Base-by-base conservation (phyloP, 2,329 filamentous ascomycete genomes). In the Didymella arachidicola region DNA sequence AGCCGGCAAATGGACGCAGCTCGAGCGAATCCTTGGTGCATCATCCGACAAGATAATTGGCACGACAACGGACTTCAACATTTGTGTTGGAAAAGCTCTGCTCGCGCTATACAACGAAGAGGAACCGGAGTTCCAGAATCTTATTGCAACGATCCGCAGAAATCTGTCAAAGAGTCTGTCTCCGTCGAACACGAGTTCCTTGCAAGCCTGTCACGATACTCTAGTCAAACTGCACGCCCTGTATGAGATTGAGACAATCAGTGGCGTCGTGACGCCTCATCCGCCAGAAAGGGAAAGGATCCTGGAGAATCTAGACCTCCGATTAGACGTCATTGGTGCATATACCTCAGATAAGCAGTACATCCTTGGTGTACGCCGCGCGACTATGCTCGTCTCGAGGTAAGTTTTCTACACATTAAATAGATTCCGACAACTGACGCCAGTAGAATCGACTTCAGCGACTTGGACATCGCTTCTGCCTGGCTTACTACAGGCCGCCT, bases 301-400 rank as follows among this genome's bases (percentile, higher is more conserved):
- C 7, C 74, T 89, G 7, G 80, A 83, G 49, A 83, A 83, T 22
- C 75, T 97, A 5, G 84, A 90, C 60, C 87, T 89, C 44, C 88
- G 95, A n/a, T 80, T 99, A n/a, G 91, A 93, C 65, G 84, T 96
- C 1, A 81, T 99, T 2, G 95, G 96, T 0, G 91, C 93, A 1
- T 97, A 95, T 69, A 89, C 93, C 36, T 87, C 88, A 51, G 93
- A 99, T 73, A 99, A 99, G 75, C 94, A 97, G 73, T 98, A 96
- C 72, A 79, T 99, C 10, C 82, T 99, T 27, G 91, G 93, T 1
- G 84, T 98, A 39, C 87, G 93, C 56, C 86, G 95, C 66, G 94
- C 95, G 25, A 87, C 90, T 1, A 97, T 99, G 92, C 87, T 93
- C 65, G 76, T 96, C 56, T 87, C 87, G 62, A 81, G 82, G 88